Evolutionary conservation across 2,329 filamentous ascomycete genomes (phyloP), one percentile per base, ranked within the genome.

Genomic region (Monilinia aucupariae): DNA sequence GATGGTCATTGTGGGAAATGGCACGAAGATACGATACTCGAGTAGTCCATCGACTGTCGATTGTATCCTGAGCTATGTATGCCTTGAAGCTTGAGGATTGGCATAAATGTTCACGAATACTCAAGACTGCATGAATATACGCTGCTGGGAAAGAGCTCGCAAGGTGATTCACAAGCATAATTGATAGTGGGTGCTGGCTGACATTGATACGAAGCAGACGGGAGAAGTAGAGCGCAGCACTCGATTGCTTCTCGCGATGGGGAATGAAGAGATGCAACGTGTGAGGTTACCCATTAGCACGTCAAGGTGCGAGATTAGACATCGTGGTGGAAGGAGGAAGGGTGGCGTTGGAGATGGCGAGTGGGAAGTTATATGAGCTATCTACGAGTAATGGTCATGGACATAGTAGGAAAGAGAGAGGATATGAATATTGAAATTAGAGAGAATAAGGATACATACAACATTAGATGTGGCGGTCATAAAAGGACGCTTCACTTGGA

Each of bases 11-110:
- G 12, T 47, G 66, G 8, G 55, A 51, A 8, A 49, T 17, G 12
- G 61, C 65, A 4, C 66, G 67, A 20, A 58, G 63, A 22, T 68
- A 64, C 22, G n/a, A n/a, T n/a, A n/a, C n/a, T n/a, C n/a, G n/a
- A 48, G 64, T 3, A 56, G 48, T 55, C 51, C 50, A 8, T 52
- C 64, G 20, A 48, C 54, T 2, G 47, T 67, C 7, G 32, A 41
- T 2, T 20, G 65, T 20, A 49, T 68, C 12, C 47, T 66, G 6
- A 10, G 60, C 6, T n/a, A n/a, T n/a, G n/a, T 47, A 22, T n/a
- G 20, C 10, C n/a, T 17, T 30, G 20, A 50, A 59, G 8, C 41
- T 64, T 6, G 34, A 47, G 0, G 63, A 67, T 53, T 8, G 17
- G 17, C 20, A 20, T 6, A 61, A 49, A 39, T 25, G 60, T 1